Evolutionary conservation across 2,329 filamentous ascomycete genomes (phyloP).

Genomic region (Neonectria neomacrospora): DNA sequence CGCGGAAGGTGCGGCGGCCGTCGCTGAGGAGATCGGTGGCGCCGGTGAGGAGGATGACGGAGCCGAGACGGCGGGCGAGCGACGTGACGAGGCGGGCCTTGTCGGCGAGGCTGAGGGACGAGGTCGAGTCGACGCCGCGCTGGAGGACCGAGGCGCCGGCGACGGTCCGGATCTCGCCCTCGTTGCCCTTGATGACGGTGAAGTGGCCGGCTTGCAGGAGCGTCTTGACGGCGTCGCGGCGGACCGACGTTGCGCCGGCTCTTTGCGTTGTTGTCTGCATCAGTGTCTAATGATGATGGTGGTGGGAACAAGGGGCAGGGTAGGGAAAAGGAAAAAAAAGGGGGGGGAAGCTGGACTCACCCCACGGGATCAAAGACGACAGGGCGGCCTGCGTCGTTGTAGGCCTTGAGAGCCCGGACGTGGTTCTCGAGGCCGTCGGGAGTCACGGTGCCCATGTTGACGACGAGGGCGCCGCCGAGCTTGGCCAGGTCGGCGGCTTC

Average conservation of each 20-base stretch:
- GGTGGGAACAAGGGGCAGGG: no score
- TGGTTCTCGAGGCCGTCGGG: conserved; percentile 79
- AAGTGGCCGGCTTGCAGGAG: conserved; percentile 82
- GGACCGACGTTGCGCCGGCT: conserved; percentile 81
- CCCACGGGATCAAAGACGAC: conserved; percentile 92
- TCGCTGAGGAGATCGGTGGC: conserved; percentile 81
- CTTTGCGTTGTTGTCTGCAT: conserved; percentile 47
- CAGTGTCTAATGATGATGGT: not conserved
- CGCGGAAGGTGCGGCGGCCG: conserved; percentile 71
- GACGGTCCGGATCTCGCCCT: conserved; percentile 84
- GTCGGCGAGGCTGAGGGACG: conserved; percentile 60
- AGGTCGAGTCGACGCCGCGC: conserved; percentile 84
- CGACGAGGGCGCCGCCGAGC: conserved; percentile 80
- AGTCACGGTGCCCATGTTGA: conserved; percentile 96
- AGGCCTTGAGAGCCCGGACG: conserved; percentile 77
- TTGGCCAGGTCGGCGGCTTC: conserved; percentile 85
- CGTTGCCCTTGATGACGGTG: conserved; percentile 93
- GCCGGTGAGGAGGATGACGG: conserved; percentile 87
- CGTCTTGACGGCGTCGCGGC: conserved; percentile 75
- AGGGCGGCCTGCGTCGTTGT: conserved; percentile 80
- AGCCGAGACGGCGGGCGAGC: conserved; percentile 75
- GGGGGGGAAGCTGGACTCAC: conserved; percentile 51
- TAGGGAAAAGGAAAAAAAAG: not conserved
- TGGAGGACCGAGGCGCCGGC: conserved; percentile 69
- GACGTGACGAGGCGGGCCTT: conserved; percentile 71